Evolutionary conservation across 306 rosid species (phyloP), one percentile per base, ranked within the genome.

Genomic region (Quercus aquifolioides): DNA sequence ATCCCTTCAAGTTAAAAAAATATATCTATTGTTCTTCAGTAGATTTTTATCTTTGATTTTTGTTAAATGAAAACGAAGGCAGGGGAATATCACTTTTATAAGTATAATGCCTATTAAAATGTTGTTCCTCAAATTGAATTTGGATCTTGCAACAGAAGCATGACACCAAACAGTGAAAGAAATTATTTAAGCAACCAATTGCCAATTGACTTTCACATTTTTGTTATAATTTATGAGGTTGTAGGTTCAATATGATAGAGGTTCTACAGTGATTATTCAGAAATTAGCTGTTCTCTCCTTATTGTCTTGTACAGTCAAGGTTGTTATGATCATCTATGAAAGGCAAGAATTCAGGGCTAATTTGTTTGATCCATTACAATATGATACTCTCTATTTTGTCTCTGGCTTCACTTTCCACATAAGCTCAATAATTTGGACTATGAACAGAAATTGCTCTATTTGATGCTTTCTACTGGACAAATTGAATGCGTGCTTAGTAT

Each of bases 1-100:
- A 72, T 43, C 52, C 71, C 78, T 76, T 26, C 20, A 33, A 64
- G 63, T 82, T 72, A 55, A 33, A 56, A 55, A 69, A n/a, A 3
- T 69, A 74, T 28, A 46, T 18, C 15, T 64, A 35, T 46, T 46
- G 15, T 11, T 46, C 52, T 46, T 9, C 15, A 3, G 52, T 46
- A 0, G 15, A 3, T 46, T 46, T 46, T 46, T 46, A 46, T 46
- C 52, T 46, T 9, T 46, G 13, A 46, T 12, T 46, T 46, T 10
- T 9, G 15, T 1, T 1, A 46, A 46, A 46, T 11, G 3, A 2
- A 46, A 46, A 46, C 0, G 15, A 46, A 12, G 52, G 52, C 1
- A 11, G 4, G 0, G 51, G 52, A 0, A 46, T 46, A 12, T 46
- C 52, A 46, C 52, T 2, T 46, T 11, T 0, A 46, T 46, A 11